phyloP scores from a whole-genome alignment of 768 basidiomycete genomes.

The Pulveroboletus sp. region DNA sequence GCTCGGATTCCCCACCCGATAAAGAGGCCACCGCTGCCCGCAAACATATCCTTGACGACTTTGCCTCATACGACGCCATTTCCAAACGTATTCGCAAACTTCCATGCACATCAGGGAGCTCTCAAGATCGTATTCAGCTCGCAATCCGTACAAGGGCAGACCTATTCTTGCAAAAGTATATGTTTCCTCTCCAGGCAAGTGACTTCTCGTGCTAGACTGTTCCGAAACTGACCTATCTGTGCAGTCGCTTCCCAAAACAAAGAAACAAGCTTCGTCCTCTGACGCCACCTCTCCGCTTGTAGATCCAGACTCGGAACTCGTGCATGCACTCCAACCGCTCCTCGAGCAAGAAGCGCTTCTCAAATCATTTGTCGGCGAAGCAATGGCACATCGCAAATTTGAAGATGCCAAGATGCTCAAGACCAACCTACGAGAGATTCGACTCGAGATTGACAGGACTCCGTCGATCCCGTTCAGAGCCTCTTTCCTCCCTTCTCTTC shows the following conservation, averaged over 20 bases:
- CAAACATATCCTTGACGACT: slow-evolving; percentile 80
- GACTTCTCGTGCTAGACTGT: background rate
- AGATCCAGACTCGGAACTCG: slow-evolving; percentile 69
- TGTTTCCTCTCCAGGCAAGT: slow-evolving; percentile 54
- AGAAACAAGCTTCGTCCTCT: slow-evolving; percentile 24
- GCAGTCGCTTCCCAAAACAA: slow-evolving; percentile 50
- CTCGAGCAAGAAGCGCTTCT: slow-evolving; percentile 93
- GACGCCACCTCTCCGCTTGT: slow-evolving; percentile 30
- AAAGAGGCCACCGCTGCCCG: slow-evolving; percentile 69
- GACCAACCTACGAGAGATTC: slow-evolving; percentile 76
- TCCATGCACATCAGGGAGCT: slow-evolving; percentile 63
- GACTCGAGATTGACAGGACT: slow-evolving; percentile 76
- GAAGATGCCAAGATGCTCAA: slow-evolving; percentile 91
- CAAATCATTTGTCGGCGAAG: slow-evolving; percentile 88
- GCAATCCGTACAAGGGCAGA: slow-evolving; percentile 78
- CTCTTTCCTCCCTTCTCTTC: slow-evolving; percentile 74
- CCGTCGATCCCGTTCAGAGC: slow-evolving; percentile 74
- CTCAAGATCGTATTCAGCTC: slow-evolving; percentile 80
- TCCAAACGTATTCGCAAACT: slow-evolving; percentile 81
- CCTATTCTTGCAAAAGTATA: slow-evolving; percentile 83
- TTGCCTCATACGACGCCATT: slow-evolving; percentile 85
- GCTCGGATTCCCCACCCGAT: slow-evolving; percentile 50
- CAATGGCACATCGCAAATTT: slow-evolving; percentile 87
- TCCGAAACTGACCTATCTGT: background rate
- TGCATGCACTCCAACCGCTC: slow-evolving; percentile 76